Base-by-base conservation (phyloP, 495 filamentous ascomycete species). In the Lindgomyces ingoldianus region DNA sequence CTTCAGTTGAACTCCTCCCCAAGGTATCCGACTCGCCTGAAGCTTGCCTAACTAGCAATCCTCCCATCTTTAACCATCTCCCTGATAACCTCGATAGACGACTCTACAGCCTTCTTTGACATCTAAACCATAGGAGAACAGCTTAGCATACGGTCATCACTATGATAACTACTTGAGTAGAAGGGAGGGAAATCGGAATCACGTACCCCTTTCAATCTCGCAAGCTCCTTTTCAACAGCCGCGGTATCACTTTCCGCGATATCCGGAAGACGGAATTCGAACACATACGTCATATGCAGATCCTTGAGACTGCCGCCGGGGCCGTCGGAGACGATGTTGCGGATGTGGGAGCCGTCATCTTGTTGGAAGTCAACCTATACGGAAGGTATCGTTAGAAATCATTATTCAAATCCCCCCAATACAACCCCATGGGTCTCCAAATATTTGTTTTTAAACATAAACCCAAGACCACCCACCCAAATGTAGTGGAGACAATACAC, bases 241-340 rank as follows among this genome's bases (percentile, higher is more conserved):
- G 56, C 72, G 14, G 41, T 57, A 11, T 76, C 75, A 21, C 75
- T 76, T 48, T 67, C 51, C 12, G 72, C 67, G 12, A 76, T 63
- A 4, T 76, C 72, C 0, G 76, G 73, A 51, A 82, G 73, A 12
- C 70, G 72, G 77, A 80, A 82, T 56, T 84, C 81, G 59, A 84
- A 85, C 18, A 79, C 78, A 66, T 82, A 85, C 2, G 83, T 85
- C 74, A 85, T 74, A 25, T 77, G 76, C 6, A 83, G 66, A 26
- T 81, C 79, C 18, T 61, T 45, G 6, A 78, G 77, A 2, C 33
- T 57, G n/a, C 75, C 76, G 21, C 59, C 57, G 6, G 72, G 65
- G 1, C 82, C 81, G 19, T 79, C 73, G 27, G 79, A 82, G 21
- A 85, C 65, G 8, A 82, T 75, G 65, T 85, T 85, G 44, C 73